Percentiles rank a stretch among this genome's conserved stretches.
These are phyloP conservation scores for Hymenoscyphus salicellus DNA, from an alignment of 2,329 filamentous ascomycete genomes.

Conservation along the genomic window DNA sequence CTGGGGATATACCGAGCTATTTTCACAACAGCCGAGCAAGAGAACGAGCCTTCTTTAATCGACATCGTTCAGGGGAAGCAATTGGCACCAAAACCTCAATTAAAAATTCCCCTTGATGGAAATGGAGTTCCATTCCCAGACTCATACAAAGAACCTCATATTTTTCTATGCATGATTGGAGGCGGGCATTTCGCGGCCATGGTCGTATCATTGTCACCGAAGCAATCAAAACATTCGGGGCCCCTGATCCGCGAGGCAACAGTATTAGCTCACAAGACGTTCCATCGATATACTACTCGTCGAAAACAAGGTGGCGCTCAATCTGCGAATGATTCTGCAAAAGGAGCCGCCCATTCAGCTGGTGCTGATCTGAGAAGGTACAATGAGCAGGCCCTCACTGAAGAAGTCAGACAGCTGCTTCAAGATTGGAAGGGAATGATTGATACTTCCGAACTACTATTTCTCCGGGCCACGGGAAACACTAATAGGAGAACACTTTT, in stretches of 20 bases:
- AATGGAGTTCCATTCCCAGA: slow-evolving; percentile 55
- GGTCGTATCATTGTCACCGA: slow-evolving; percentile 84
- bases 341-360: slow-evolving; percentile 89
- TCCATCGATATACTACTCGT: slow-evolving; percentile 93
- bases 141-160: slow-evolving; percentile 70
- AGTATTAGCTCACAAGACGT: slow-evolving; percentile 93
- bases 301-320: slow-evolving; percentile 95
- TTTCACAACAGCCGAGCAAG: slow-evolving; percentile 69
- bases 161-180: slow-evolving; percentile 98
- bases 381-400: slow-evolving; percentile 84
- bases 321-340: slow-evolving; percentile 89
- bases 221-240: slow-evolving; percentile 67
- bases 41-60: slow-evolving; percentile 58
- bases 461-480: slow-evolving; percentile 82
- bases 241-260: slow-evolving; percentile 80
- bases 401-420: slow-evolving; percentile 81
- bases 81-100: slow-evolving; percentile 57
- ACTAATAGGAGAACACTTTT: slow-evolving; percentile 87
- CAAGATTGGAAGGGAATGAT: slow-evolving; percentile 82
- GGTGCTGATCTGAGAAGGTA: slow-evolving; percentile 86
- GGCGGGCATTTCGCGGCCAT: slow-evolving; percentile 97
- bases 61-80: slow-evolving; percentile 75
- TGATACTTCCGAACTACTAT: slow-evolving; percentile 79
- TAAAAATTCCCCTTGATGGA: slow-evolving; percentile 46
- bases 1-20: slow-evolving; percentile 84